Evolutionary conservation across 2,329 filamentous ascomycete genomes (phyloP).

Genomic region (Sporothrix dimorphospora): DNA sequence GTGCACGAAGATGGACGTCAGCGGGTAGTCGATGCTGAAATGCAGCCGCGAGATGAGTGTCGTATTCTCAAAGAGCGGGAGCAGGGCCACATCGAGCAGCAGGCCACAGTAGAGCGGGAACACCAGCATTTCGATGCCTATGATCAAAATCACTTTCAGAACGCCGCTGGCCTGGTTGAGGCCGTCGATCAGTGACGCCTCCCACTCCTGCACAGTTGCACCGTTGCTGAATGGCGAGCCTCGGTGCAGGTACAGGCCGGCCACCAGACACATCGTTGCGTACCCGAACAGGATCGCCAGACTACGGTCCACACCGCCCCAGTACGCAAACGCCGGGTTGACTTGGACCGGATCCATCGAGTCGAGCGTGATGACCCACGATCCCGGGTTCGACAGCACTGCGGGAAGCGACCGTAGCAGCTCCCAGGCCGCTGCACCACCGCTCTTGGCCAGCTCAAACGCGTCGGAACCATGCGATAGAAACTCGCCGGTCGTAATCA

Average conservation of each 20-base stretch:
- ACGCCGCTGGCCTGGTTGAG: conserved; percentile 94
- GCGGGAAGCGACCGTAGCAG: conserved; percentile 42
- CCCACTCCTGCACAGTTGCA: conserved; percentile 63
- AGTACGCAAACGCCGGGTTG: conserved; percentile 65
- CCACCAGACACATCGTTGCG: conserved; percentile 70
- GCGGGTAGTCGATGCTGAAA: conserved; percentile 77
- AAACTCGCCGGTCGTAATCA: conserved; percentile 52
- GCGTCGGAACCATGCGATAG: conserved; percentile 34
- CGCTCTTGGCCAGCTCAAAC: conserved; percentile 35
- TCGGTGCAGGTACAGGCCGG: conserved; percentile 77
- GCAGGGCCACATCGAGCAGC: conserved; percentile 81
- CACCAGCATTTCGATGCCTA: conserved; percentile 97
- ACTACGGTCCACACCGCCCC: conserved; percentile 66
- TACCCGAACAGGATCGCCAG: conserved; percentile 83
- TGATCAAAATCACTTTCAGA: conserved; percentile 96
- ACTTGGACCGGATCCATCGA: conserved; percentile 46
- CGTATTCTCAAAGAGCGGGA: conserved; percentile 84
- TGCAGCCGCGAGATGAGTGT: conserved; percentile 75
- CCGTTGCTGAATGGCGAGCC: conserved; percentile 68
- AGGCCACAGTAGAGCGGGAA: conserved; percentile 96
- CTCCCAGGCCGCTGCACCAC: conserved; percentile 34
- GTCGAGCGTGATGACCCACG: conserved; percentile 63
- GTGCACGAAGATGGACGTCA: conserved; percentile 93
- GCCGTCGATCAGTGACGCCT: conserved; percentile 78
- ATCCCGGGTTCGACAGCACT: conserved; percentile 50